Evolutionary conservation across 768 basidiomycete species (phyloP).

Genomic region (Auricularia heimuer): DNA sequence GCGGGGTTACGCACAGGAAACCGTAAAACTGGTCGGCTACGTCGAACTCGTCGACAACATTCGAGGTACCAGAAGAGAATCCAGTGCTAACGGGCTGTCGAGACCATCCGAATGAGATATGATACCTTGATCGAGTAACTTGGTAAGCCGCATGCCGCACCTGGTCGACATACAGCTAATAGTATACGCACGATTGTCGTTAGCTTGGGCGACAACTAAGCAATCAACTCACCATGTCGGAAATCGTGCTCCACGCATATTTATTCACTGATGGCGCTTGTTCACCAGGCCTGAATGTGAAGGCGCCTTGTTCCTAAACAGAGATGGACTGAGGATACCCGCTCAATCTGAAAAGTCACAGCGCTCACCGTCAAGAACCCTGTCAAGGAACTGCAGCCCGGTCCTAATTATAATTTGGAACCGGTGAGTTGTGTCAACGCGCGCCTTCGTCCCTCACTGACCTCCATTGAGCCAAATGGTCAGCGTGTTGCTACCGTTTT

Average conservation of each 20-base stretch:
- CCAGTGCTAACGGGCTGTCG: slow-evolving; percentile 6
- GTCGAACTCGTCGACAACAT: slow-evolving; percentile 6
- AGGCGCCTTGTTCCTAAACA: slow-evolving; percentile 8
- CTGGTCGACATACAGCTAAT: slow-evolving; percentile 6
- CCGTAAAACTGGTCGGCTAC: slow-evolving; percentile 12
- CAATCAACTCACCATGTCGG: not conserved
- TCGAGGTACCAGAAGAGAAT: not conserved
- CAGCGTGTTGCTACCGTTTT: not conserved
- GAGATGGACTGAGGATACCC: too few species aligned
- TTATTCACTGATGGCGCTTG: slow-evolving; percentile 2
- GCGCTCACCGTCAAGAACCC: not conserved
- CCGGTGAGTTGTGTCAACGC: not conserved
- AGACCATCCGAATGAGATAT: not conserved
- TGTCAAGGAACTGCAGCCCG: not conserved
- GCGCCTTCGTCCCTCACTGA: not conserved
- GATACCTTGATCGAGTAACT: not conserved
- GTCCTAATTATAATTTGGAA: not conserved
- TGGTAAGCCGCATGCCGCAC: not conserved
- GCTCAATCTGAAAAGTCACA: too few species aligned
- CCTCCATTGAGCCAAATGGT: slow-evolving; percentile 7
- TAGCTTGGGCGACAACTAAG: too few species aligned
- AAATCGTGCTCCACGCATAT: slow-evolving; percentile 5
- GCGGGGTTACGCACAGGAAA: slow-evolving; percentile 5
- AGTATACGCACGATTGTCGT: not conserved
- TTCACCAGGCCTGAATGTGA: slow-evolving; percentile 9